Evolutionary conservation across 495 filamentous ascomycete genomes (phyloP).

Genomic region (Filosporella fistucella): DNA sequence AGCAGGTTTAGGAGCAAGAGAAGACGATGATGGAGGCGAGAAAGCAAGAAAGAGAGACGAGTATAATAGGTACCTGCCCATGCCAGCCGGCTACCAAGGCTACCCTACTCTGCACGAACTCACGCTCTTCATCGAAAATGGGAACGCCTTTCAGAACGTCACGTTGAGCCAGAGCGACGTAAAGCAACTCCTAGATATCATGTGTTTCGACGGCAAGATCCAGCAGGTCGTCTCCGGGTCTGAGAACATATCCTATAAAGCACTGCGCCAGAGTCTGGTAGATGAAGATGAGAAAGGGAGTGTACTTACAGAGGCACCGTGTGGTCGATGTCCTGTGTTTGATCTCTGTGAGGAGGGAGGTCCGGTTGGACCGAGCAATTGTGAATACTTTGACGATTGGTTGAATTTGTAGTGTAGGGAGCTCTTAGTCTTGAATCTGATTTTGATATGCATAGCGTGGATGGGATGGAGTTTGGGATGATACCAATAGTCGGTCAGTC

Average conservation of each 20-base stretch:
- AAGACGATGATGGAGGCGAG: conserved; percentile 8
- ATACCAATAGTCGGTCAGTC: no score
- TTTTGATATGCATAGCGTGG: conserved; percentile 20
- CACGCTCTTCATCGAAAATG: conserved; percentile 61
- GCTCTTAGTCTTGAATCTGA: background rate
- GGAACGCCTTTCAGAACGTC: conserved; percentile 58
- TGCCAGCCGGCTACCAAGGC: conserved; percentile 60
- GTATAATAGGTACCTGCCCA: conserved; percentile 47
- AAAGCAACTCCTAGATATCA: conserved; percentile 74
- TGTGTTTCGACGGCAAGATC: conserved; percentile 77
- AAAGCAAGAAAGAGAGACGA: conserved; percentile 2
- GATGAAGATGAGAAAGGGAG: conserved; percentile 31
- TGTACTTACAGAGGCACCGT: conserved; percentile 77
- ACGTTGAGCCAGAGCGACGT: conserved; percentile 68
- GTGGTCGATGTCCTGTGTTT: conserved; percentile 92
- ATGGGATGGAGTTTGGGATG: conserved; percentile 19
- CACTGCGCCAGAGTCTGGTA: conserved; percentile 29
- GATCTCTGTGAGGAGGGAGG: conserved; percentile 83
- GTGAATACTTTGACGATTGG: conserved; percentile 89
- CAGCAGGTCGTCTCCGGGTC: conserved; percentile 50
- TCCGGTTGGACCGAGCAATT: conserved; percentile 81
- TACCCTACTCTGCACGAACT: conserved; percentile 78
- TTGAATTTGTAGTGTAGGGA: conserved; percentile 32
- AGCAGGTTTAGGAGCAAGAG: conserved; percentile 29
- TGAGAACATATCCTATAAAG: conserved; percentile 45